Conservation (phyloP, 208 protist genomes). For the Balamuthia mandrillaris region DNA sequence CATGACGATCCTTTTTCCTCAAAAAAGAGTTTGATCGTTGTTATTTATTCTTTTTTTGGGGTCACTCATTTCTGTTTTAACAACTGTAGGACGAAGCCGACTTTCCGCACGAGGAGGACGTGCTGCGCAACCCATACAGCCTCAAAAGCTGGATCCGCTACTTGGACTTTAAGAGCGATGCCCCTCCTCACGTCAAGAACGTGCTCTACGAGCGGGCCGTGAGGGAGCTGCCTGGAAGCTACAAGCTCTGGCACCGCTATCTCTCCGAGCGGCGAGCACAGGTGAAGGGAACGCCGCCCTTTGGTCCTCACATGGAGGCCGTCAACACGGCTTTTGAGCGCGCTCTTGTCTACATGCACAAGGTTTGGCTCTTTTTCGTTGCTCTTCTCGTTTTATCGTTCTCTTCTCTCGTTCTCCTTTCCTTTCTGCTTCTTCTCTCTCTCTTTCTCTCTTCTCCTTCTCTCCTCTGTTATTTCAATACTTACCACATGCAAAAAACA, state of each 20-base stretch:
- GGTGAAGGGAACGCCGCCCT: constrained; percentile 32
- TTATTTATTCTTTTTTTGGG: background rate
- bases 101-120: constrained; percentile 26
- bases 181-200: background rate
- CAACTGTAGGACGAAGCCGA: background rate
- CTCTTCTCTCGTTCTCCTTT: too few relatives aligned
- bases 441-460: too few relatives aligned
- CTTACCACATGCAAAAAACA: constrained; percentile 6
- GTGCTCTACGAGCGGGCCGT: constrained; percentile 71
- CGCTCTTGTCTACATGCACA: constrained; percentile 77
- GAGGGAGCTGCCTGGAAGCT: constrained; percentile 61
- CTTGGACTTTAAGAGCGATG: background rate
- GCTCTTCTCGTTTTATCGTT: too few relatives aligned
- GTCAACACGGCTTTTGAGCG: constrained; percentile 73
- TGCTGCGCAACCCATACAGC: background rate
- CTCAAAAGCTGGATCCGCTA: constrained; percentile 23
- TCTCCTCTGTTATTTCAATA: background rate
- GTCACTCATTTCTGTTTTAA: background rate
- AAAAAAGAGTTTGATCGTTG: background rate
- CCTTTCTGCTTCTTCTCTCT: background rate
- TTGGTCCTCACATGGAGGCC: constrained; percentile 53
- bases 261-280: constrained; percentile 32
- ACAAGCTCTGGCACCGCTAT: constrained; percentile 77
- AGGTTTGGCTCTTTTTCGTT: too few relatives aligned
- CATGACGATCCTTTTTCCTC: too few relatives aligned